phyloP scores from a whole-genome alignment of 2,329 filamentous ascomycete species.

The Phialophora tarda region DNA sequence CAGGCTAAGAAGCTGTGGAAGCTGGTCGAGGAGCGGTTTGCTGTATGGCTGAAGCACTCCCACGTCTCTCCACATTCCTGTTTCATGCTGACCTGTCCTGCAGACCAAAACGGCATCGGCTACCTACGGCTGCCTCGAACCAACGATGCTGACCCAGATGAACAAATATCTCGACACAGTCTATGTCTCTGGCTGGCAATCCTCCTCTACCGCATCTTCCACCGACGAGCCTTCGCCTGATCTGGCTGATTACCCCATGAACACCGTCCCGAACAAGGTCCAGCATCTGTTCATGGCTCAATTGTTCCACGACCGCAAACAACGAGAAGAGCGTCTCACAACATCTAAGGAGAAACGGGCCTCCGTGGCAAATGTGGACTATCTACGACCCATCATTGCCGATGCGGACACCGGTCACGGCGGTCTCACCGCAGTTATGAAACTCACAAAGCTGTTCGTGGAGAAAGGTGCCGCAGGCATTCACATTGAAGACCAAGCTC shows the following conservation, averaged over 20 bases:
- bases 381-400: conserved; percentile 92
- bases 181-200: conserved; percentile 99
- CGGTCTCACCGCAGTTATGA: conserved; percentile 98
- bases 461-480: conserved; percentile 97
- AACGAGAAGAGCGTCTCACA: conserved; percentile 89
- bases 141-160: conserved; percentile 99
- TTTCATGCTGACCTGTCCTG: conserved; percentile 8
- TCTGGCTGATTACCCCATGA: conserved; percentile 96
- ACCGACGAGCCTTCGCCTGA: conserved; percentile 97
- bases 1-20: conserved; percentile 95
- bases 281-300: conserved; percentile 97
- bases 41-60: conserved; percentile 59
- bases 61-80: neutral
- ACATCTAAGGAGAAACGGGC: conserved; percentile 73
- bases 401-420: conserved; percentile 98
- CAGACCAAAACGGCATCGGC: conserved; percentile 84
- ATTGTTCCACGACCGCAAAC: conserved; percentile 99
- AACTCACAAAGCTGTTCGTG: conserved; percentile 95
- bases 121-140: conserved; percentile 96
- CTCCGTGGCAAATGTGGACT: conserved; percentile 82
- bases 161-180: conserved; percentile 98
- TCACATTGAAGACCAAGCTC: conserved; percentile 98
- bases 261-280: conserved; percentile 98
- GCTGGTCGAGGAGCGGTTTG: conserved; percentile 83
- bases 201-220: conserved; percentile 90